phyloP scores from a whole-genome alignment of 768 basidiomycete species.

The Podaxis sp. region DNA sequence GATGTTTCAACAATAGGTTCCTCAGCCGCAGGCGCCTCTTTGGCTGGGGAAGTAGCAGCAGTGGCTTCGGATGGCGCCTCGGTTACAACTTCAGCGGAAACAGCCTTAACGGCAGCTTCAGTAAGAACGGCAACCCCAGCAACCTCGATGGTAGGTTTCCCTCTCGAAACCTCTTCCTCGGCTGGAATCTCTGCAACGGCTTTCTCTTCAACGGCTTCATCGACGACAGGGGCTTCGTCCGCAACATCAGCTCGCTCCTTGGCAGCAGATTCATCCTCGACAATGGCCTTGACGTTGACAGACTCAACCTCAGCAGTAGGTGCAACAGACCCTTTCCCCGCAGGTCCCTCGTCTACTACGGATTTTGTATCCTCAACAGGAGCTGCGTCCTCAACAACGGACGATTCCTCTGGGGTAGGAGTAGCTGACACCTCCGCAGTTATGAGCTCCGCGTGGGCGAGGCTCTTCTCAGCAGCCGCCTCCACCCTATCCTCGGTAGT shows the following conservation, averaged over 20 bases:
- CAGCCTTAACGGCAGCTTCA: not conserved
- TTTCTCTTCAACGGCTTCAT: not conserved
- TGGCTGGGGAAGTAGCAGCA: not conserved
- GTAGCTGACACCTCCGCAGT: not conserved
- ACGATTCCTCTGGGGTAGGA: not conserved
- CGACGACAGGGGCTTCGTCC: not conserved
- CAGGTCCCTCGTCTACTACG: not conserved
- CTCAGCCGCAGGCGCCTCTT: not conserved
- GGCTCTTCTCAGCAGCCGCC: not conserved
- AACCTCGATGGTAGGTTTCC: not conserved
- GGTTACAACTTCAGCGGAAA: not conserved
- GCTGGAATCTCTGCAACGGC: not conserved
- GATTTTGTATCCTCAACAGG: not conserved
- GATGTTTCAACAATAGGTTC: not conserved
- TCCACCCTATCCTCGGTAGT: not conserved
- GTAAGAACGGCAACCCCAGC: not conserved
- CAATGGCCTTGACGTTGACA: not conserved
- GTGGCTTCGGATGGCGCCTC: not conserved
- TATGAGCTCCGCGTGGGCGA: not conserved
- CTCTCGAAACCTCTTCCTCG: not conserved
- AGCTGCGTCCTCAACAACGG: not conserved
- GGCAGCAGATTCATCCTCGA: not conserved
- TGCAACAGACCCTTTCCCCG: not conserved
- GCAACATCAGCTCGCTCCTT: not conserved
- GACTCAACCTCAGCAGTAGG: not conserved